Evolutionary conservation across 345 rosid species (phyloP).

Genomic region (Hibiscus syriacus): DNA sequence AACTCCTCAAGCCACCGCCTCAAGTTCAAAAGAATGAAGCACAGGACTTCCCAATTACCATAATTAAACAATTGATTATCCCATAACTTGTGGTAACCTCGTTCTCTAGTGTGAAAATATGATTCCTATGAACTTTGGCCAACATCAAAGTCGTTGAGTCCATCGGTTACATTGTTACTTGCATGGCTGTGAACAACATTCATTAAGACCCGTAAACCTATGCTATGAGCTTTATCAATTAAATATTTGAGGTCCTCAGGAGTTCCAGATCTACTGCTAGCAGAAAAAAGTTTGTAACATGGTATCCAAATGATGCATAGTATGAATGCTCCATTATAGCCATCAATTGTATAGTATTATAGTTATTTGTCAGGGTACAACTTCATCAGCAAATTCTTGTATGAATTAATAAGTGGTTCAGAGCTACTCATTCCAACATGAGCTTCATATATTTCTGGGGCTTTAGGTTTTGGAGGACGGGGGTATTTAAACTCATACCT

Average conservation of each 20-base stretch:
- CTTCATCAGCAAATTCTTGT: constrained; percentile 68
- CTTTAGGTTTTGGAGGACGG: constrained; percentile 55
- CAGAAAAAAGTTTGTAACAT: constrained; percentile 70
- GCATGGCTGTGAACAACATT: constrained; percentile 78
- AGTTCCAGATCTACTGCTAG: constrained; percentile 70
- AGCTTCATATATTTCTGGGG: constrained; percentile 69
- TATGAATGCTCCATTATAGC: constrained; percentile 83
- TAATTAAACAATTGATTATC: constrained; percentile 75
- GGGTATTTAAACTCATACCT: constrained; percentile 59
- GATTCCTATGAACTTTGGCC: constrained; percentile 66
- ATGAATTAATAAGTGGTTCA: constrained; percentile 57
- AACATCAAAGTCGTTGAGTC: constrained; percentile 75
- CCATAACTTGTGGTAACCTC: constrained; percentile 68
- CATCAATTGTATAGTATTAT: constrained; percentile 69
- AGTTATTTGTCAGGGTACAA: constrained; percentile 73
- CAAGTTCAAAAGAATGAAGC: constrained; percentile 70
- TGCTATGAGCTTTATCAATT: constrained; percentile 74
- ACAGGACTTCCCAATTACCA: constrained; percentile 80
- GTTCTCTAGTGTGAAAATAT: constrained; percentile 64
- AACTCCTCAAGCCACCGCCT: constrained; percentile 85
- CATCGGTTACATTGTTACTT: constrained; percentile 68
- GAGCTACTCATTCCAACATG: constrained; percentile 84
- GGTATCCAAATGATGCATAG: constrained; percentile 79
- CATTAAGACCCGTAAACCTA: constrained; percentile 60
- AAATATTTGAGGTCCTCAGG: constrained; percentile 80